Conservation (phyloP, 495 filamentous ascomycete species). For the Daldinia caldariorum region DNA sequence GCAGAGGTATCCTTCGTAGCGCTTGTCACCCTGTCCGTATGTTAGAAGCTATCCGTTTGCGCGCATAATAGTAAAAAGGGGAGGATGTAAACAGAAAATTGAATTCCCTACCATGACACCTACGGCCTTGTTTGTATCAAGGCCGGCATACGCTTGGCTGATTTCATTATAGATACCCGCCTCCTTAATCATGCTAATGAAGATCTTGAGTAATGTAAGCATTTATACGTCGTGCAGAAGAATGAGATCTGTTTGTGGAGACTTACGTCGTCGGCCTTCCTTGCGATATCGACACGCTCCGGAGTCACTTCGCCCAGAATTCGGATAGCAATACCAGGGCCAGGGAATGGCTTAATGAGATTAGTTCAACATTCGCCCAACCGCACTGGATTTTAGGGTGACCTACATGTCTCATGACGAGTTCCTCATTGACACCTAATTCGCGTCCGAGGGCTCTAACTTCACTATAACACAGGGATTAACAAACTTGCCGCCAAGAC, state of each 20-base stretch:
- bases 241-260: conserved; percentile 35
- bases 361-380: background rate
- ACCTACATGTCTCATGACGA: conserved; percentile 76
- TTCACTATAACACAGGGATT: conserved; percentile 76
- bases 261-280: conserved; percentile 75
- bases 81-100: background rate
- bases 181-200: conserved; percentile 84
- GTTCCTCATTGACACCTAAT: conserved; percentile 77
- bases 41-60: background rate
- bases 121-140: conserved; percentile 74
- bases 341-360: conserved; percentile 32
- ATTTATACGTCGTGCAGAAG: background rate
- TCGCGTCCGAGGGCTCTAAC: conserved; percentile 79
- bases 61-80: background rate
- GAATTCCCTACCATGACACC: conserved; percentile 71
- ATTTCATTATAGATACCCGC: conserved; percentile 84
- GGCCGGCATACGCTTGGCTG: conserved; percentile 83
- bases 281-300: conserved; percentile 80
- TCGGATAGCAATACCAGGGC: conserved; percentile 88
- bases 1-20: conserved; percentile 55
- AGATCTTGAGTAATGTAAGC: conserved; percentile 60
- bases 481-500: background rate
- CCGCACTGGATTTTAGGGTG: conserved; percentile 56
- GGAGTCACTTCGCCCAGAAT: conserved; percentile 88
- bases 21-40: conserved; percentile 32